Evolutionary conservation across 192 early-diverging fungal genomes (phyloP), one percentile per base, ranked within the genome.

Genomic region (Thamnidium elegans): DNA sequence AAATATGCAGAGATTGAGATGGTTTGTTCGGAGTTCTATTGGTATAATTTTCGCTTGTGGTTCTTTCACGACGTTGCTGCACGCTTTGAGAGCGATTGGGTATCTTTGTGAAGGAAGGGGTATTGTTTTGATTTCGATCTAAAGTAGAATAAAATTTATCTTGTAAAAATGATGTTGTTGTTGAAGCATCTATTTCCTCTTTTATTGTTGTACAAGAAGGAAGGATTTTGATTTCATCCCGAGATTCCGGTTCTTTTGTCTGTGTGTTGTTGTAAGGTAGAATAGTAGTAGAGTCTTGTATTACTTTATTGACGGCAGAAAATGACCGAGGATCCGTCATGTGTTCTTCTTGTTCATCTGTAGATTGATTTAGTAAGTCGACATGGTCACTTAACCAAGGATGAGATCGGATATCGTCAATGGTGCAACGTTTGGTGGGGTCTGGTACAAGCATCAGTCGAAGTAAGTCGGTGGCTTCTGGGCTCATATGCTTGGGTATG

Each of bases 401-500:
- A 59, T 95, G 93, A 8, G 73, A 69, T 80, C 87, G 90, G 36
- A 94, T 90, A 5, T 81, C 82, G 32, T 79, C 75, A 66, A 94
- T 85, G 20, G 79, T 80, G 13, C 85, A 87, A 50, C 92, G 81
- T 58, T 87, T 77, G n/a, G 74, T 56, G 8, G 96, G 95, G 66
- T 96, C 89, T 3, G 94, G 92, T 13, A 92, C 90, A 15, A 98
- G 79, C 91, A 98, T 98, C 54, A 85, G 84, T 55, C 79, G 72
- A 15, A 98, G 77, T 63, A 98, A 65, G 62, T 94, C 89, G 42
- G 84, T 81, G 0, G 92, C 92, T 39, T 84, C 76, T 2, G 81
- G 45, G 45, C 83, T 86, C 61, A 98, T 84, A 64, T 89, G 80
- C 1, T 94, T 87, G 0, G 96, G 96, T 51, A 97, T 96, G 32